A percentile compares a stretch with the other conserved stretches of the same genome.
Evolutionary conservation across 495 filamentous ascomycete species (phyloP).

Genomic region (Xylaria curta): DNA sequence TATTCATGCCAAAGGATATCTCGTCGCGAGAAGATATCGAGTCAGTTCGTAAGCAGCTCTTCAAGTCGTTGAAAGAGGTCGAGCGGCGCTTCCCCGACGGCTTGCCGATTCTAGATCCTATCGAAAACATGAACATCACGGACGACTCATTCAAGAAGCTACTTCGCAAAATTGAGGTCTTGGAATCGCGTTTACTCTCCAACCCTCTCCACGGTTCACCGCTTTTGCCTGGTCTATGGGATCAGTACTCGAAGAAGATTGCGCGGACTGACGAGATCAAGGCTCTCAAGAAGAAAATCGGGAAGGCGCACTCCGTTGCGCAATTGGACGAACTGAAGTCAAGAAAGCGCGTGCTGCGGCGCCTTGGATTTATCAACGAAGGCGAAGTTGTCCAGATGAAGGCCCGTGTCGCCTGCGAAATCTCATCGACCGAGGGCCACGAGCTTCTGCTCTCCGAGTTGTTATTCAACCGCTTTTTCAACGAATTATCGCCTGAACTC

Average conservation of each 20-base stretch:
- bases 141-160: slow-evolving; percentile 93
- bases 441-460: slow-evolving; percentile 91
- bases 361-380: slow-evolving; percentile 95
- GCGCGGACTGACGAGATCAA: slow-evolving; percentile 79
- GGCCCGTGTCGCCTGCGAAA: slow-evolving; percentile 95
- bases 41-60: slow-evolving; percentile 61
- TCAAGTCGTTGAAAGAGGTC: slow-evolving; percentile 70
- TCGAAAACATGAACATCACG: slow-evolving; percentile 92
- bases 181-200: slow-evolving; percentile 86
- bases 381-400: slow-evolving; percentile 93
- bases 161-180: slow-evolving; percentile 93
- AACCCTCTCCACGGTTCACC: slow-evolving; percentile 92
- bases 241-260: slow-evolving; percentile 82
- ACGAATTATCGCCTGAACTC: slow-evolving; percentile 87
- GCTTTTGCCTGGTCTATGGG: slow-evolving; percentile 78
- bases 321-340: slow-evolving; percentile 96
- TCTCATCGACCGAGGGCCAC: slow-evolving; percentile 81
- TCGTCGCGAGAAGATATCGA: slow-evolving; percentile 66
- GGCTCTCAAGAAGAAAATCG: slow-evolving; percentile 82
- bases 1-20: slow-evolving; percentile 81
- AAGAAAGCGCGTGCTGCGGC: slow-evolving; percentile 92
- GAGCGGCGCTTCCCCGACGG: slow-evolving; percentile 91
- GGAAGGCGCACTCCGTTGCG: slow-evolving; percentile 79
- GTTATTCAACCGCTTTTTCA: slow-evolving; percentile 97
- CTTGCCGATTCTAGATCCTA: slow-evolving; percentile 82